Base-by-base conservation (phyloP, 768 basidiomycete genomes). In the Fomitopsis serialis region DNA sequence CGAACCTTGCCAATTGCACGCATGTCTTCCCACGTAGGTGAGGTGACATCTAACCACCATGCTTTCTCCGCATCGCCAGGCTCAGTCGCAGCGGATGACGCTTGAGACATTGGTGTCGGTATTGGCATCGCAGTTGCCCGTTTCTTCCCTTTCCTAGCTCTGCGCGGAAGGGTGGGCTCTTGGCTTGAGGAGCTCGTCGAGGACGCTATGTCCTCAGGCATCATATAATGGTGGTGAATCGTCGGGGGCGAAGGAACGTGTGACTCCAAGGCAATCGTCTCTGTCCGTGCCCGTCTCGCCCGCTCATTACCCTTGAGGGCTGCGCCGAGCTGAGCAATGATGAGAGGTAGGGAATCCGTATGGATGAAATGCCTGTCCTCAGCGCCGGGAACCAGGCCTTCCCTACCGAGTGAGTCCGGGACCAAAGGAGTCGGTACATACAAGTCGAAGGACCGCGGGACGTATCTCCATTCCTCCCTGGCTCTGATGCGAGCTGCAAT, bases 21-120 rank as follows among this genome's bases (percentile, higher is more conserved):
- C 77, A 96, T 82, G 66, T 96, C 93, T 45, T 88, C 87, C 80
- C 90, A 91, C 0, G 83, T 85, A 1, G 94, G 93, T 57, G 85
- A 91, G 25, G 90, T 77, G 1, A 96, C 83, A 62, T 98, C 93
- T 42, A 98, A 68, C 80, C 92, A 98, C 94, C 94, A 97, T 4
- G 87, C 84, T 56, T 79, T 79, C 23, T 73, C 75, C 59, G 49
- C 53, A 4, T 46, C 56, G 10, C 48, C 45, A n/a, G 17, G 12
- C 13, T 52, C 25, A 22, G 45, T 40, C 5, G 34, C 48, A 2
- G 44, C 13, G 21, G 55, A 37, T 23, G 53, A 53, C 9, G 50
- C 42, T 36, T 53, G 54, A 0, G 44, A 36, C 19, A 49, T 21
- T 55, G 45, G 24, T 34, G 46, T 23, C 22, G 42, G 24, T 43